A percentile compares a stretch with the other conserved stretches of the same genome.
Conservation (phyloP, 371 early-diverging fungal species). For the Mucor plumbeus region DNA sequence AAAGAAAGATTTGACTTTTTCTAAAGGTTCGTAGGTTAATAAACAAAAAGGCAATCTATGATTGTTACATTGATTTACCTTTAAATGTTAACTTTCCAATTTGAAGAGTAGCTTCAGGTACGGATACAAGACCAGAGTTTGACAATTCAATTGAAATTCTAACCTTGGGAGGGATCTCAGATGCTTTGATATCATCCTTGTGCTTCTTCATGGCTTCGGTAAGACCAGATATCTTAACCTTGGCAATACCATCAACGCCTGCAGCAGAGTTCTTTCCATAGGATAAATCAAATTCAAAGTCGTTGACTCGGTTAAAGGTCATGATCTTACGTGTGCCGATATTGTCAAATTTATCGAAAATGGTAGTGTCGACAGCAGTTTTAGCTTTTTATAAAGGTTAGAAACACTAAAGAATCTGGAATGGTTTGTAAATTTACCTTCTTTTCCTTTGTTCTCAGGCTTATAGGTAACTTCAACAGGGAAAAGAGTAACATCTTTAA, state of each 20-base stretch:
- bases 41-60: neutral
- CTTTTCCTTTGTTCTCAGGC: conserved; percentile 56
- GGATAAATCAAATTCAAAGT: conserved; percentile 79
- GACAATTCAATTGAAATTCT: conserved; percentile 78
- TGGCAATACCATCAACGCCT: conserved; percentile 54
- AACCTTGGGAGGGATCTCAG: conserved; percentile 78
- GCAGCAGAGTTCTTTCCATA: conserved; percentile 54
- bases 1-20: conserved; percentile 81
- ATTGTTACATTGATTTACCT: conserved; percentile 21
- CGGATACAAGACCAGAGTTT: conserved; percentile 68
- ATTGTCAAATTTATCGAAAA: conserved; percentile 68
- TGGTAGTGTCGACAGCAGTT: conserved; percentile 46
- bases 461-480: conserved; percentile 80
- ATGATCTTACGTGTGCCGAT: conserved; percentile 85
- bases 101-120: conserved; percentile 61
- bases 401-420: neutral
- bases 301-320: conserved; percentile 78
- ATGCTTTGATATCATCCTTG: conserved; percentile 52
- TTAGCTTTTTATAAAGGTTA: conserved; percentile 6
- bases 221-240: conserved; percentile 75
- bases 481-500: conserved; percentile 81
- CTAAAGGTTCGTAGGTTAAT: conserved; percentile 22
- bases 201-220: conserved; percentile 70
- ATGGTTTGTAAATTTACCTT: conserved; percentile 29
- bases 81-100: conserved; percentile 54